A percentile compares a stretch with the other conserved stretches of the same genome.
These are phyloP conservation scores for Blastobotrys capitulatus DNA, from an alignment of 1,139 yeast species.

Conservation along the genomic window DNA sequence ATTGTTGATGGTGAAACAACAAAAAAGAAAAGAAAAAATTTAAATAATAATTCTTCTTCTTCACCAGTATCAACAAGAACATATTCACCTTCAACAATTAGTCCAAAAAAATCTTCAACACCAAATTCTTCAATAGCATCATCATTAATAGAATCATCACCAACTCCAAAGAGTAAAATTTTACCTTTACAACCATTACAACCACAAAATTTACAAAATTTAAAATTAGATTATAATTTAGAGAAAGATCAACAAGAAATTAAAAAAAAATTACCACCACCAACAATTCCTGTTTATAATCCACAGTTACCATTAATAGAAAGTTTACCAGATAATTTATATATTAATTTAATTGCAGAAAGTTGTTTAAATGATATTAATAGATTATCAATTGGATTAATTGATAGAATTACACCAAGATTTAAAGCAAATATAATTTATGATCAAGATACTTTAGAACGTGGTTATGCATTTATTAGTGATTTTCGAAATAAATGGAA, in stretches of 20 bases:
- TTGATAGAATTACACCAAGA: neutral
- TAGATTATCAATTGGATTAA: neutral
- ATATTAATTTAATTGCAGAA: neutral
- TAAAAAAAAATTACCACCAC: neutral
- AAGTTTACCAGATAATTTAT: neutral
- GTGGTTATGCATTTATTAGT: slow-evolving; percentile 1
- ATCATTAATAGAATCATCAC: no score
- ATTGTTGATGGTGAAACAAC: neutral
- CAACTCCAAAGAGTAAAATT: no score
- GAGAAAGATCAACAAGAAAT: neutral
- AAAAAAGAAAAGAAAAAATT: neutral
- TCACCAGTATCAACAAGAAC: neutral
- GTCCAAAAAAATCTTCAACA: no score
- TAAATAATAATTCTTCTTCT: neutral
- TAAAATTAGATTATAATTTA: no score
- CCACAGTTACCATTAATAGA: neutral
- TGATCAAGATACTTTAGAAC: slow-evolving; percentile 2
- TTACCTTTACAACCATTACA: no score
- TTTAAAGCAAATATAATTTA: neutral
- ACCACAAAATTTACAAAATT: no score
- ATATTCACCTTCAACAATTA: neutral
- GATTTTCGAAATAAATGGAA: slow-evolving; percentile 3
- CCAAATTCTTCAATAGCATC: no score
- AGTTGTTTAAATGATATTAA: neutral
- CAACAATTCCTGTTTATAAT: neutral